Base-by-base conservation (phyloP, 2,329 filamentous ascomycete species). In the Helicocarpus griseus region DNA sequence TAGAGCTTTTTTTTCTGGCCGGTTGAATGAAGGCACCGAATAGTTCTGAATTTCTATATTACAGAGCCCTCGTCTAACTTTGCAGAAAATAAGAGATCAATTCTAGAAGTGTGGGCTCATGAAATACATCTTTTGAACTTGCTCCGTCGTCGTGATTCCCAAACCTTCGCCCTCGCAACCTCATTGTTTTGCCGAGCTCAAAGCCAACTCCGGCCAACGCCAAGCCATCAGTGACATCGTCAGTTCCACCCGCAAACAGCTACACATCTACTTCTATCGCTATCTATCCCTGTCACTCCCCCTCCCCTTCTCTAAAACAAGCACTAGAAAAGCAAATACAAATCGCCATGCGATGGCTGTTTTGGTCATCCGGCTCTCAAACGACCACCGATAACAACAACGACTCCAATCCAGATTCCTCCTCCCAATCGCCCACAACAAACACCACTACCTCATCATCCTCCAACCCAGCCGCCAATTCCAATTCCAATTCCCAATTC, bases 271-370 rank as follows among this genome's bases (percentile, higher is more conserved):
- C 17, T 9, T 46, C n/a, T 13, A n/a, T 21, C 9, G 24, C 9
- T 19, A n/a, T 21, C 47, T 31, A 53, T 38, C 28, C 41, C n/a
- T n/a, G n/a, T 28, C 51, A 28, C 26, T 24, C 29, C 48, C 44
- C 31, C 29, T 52, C 26, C 41, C 43, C 39, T 17, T 38, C 26
- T 46, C 35, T 19, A 47, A 19, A 31, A 46, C 48, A 51, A 45
- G 46, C 43, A 14, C 41, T 40, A 35, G 38, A 45, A 31, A 54
- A 29, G 53, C 59, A 58, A 58, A 57, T 54, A 62, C 63, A 65
- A 60, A 60, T 56, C 65, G 65, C 57, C 53, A 76, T 77, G 74
- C 67, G 64, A 73, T 77, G 73, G 74, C 69, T 71, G 53, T 69
- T 69, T 67, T 74, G 73, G 72, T 65, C 67, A 55, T 67, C 70